A percentile compares a stretch with the other conserved stretches of the same genome.
Conservation (phyloP, 768 basidiomycete species). For the Multifurca ochricompacta region DNA sequence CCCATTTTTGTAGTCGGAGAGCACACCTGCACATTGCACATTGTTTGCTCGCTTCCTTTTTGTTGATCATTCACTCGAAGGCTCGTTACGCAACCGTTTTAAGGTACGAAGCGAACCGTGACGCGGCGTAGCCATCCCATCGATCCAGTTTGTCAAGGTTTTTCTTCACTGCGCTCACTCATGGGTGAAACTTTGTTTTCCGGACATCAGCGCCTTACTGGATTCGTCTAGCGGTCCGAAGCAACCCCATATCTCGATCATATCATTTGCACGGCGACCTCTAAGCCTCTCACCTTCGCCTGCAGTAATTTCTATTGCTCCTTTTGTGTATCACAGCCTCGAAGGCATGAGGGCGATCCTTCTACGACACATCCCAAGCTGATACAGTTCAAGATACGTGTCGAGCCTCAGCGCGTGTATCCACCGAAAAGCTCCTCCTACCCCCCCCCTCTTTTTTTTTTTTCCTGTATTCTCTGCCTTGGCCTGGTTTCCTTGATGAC, state of each 20-base stretch:
- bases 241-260: constrained; percentile 18
- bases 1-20: not conserved
- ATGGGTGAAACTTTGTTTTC: constrained; percentile 14
- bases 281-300: constrained; percentile 4
- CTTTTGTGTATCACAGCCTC: constrained; percentile 3
- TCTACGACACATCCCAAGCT: not conserved
- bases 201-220: constrained; percentile 17
- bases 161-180: not conserved
- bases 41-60: not conserved
- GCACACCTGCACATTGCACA: too few species aligned
- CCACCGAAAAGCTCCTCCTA: not conserved
- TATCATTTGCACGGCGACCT: constrained; percentile 16
- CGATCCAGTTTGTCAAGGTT: constrained; percentile 1
- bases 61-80: not conserved
- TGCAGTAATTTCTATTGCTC: not conserved
- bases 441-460: not conserved
- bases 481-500: too few species aligned
- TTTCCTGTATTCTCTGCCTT: not conserved
- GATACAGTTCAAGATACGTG: constrained; percentile 2
- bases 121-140: not conserved
- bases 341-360: not conserved
- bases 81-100: not conserved
- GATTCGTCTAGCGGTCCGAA: constrained; percentile 15
- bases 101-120: not conserved
- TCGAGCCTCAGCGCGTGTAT: not conserved